These are phyloP conservation scores for Arthrobotrys sphaeroides DNA, from an alignment of 2,329 filamentous ascomycete genomes.

Conservation along the genomic window DNA sequence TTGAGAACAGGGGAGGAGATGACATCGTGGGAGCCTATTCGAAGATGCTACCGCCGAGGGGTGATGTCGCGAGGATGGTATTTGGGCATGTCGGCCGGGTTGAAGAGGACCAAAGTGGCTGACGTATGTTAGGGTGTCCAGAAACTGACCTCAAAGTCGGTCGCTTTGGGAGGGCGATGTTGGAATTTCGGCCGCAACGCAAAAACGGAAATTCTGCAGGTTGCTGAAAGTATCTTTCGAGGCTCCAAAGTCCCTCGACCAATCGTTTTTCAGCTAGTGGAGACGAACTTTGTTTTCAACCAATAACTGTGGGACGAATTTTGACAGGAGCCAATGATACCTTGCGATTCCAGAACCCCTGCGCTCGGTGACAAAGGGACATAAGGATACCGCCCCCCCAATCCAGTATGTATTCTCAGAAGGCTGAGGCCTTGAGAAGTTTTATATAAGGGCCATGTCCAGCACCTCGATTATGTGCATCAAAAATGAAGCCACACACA, in stretches of 20 bases:
- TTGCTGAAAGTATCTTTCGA: neutral
- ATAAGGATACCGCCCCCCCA: too few relatives aligned
- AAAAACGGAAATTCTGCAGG: neutral
- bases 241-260: neutral
- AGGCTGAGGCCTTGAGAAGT: too few relatives aligned
- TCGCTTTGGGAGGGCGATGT: neutral
- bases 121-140: too few relatives aligned
- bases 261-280: neutral
- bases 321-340: neutral
- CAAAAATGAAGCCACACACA: too few relatives aligned
- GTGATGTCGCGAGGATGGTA: too few relatives aligned
- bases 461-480: neutral
- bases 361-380: neutral
- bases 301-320: neutral
- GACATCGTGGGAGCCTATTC: slow-evolving; percentile 7
- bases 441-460: neutral
- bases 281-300: neutral
- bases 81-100: neutral
- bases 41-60: neutral
- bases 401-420: too few relatives aligned
- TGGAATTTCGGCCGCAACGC: neutral
- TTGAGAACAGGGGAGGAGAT: slow-evolving; percentile 42
- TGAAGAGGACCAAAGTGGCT: too few relatives aligned
- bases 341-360: too few relatives aligned
- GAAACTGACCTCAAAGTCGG: too few relatives aligned